Conservation (phyloP, 2,329 filamentous ascomycete species). For the Botryotinia narcissicola region DNA sequence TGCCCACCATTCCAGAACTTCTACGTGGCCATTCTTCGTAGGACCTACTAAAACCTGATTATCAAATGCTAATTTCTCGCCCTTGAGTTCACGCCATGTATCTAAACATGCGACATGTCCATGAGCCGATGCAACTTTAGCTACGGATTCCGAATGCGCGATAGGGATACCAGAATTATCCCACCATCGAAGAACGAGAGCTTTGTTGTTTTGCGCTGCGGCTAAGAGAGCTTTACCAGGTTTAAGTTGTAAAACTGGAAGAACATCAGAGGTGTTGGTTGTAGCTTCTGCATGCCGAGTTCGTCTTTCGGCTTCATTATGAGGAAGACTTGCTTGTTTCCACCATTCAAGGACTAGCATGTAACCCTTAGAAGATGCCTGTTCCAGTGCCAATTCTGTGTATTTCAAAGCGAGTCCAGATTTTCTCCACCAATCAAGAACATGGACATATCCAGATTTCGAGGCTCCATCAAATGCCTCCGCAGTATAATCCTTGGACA, state of each 20-base stretch:
- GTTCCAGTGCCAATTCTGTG: conserved; percentile 82
- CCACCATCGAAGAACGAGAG: conserved; percentile 83
- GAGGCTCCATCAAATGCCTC: conserved; percentile 88
- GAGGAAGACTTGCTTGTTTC: conserved; percentile 64
- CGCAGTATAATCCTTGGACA: conserved; percentile 72
- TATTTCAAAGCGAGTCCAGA: conserved; percentile 79
- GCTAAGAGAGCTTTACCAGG: conserved; percentile 81
- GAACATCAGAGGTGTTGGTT: conserved; percentile 26
- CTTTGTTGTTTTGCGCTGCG: conserved; percentile 78
- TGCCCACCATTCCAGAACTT: conserved; percentile 92
- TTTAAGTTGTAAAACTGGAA: conserved; percentile 57
- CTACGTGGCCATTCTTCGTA: conserved; percentile 80
- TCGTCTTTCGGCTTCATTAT: conserved; percentile 42
- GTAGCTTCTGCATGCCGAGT: conserved; percentile 29
- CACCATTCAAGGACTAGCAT: conserved; percentile 92
- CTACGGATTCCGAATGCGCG: conserved; percentile 75
- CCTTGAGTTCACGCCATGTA: conserved; percentile 74
- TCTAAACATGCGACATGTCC: conserved; percentile 82
- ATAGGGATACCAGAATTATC: conserved; percentile 76
- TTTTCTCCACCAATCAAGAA: conserved; percentile 89
- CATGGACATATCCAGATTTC: conserved; percentile 76
- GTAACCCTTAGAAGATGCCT: conserved; percentile 80
- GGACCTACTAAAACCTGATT: conserved; percentile 80
- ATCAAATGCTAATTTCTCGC: conserved; percentile 75
- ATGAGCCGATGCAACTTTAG: conserved; percentile 79